These are phyloP conservation scores for Coemansia sp. DNA, from an alignment of 192 early-diverging fungal species.

Conservation along the genomic window DNA sequence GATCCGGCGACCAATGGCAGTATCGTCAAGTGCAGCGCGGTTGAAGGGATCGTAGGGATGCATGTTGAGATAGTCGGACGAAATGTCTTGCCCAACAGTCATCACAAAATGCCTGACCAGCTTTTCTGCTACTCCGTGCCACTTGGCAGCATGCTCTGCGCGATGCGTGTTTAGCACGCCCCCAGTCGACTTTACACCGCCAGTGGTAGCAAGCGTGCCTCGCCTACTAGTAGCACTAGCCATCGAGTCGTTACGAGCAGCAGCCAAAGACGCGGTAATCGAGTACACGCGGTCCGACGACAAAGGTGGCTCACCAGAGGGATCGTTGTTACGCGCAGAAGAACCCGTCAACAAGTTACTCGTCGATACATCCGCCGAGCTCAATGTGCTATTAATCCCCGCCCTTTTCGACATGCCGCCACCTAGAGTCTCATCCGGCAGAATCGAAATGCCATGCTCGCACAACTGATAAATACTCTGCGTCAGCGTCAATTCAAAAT, in stretches of 20 bases:
- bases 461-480: constrained; percentile 57
- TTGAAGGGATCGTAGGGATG: constrained; percentile 14
- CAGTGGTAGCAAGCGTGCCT: constrained; percentile 9
- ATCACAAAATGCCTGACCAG: constrained; percentile 50
- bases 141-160: constrained; percentile 29
- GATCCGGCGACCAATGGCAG: background rate
- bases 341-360: constrained; percentile 19
- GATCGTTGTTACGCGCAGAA: background rate
- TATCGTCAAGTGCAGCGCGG: background rate
- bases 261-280: constrained; percentile 23
- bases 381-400: background rate
- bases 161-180: constrained; percentile 16
- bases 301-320: background rate
- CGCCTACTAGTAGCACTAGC: constrained; percentile 28
- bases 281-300: constrained; percentile 27
- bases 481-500: constrained; percentile 53
- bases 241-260: constrained; percentile 40
- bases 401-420: background rate
- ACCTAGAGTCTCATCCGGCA: constrained; percentile 18
- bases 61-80: constrained; percentile 35
- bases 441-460: constrained; percentile 45
- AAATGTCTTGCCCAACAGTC: constrained; percentile 51
- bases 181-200: background rate
- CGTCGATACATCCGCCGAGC: constrained; percentile 27
- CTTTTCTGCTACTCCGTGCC: constrained; percentile 39